Evolutionary conservation across 352 stramenopile genomes (phyloP), one percentile per base, ranked within the genome.

Genomic region (Elongisporangium undulatum): DNA sequence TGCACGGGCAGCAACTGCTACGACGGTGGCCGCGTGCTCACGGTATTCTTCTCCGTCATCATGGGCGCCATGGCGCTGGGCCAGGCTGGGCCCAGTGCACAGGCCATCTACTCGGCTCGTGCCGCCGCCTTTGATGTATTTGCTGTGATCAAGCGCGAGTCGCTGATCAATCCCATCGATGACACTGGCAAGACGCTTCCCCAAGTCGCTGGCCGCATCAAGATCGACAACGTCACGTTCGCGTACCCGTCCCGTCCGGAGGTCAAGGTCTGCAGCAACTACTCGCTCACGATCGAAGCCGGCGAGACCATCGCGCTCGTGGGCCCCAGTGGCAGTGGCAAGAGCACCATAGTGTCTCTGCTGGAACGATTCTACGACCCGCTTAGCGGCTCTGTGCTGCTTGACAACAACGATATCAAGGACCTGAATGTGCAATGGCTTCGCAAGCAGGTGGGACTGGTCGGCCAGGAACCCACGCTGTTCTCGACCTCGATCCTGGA

Each of bases 291-390:
- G 10, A 78, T 96, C 29, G 73, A 78, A 51, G 66, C 70, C 23
- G 85, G 85, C 38, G 71, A 91, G 59, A 92, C 80, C 16, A 69
- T 94, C 39, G 82, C 76, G 8, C 68, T 90, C 45, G 79, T 86
- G 34, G 93, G 69, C 16, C 69, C 69, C 7, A 77, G 69, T 55
- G 69, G 66, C 10, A 77, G 69, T 78, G 50, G 94, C 56, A 98
- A 98, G 64, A 97, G 90, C 20, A 98, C 94, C 19, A 85, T 98
- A 53, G 84, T 87, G 20, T 85, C 90, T 20, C 75, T 98, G 1
- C 72, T 99, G 2, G 97, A 98, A 64, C 79, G 94, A 19, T 98
- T 98, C 60, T 98, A 98, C 67, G 92, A 98, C 64, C 80, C 97
- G 5, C 61, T 77, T 0, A 58, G 55, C 15, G 77, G 73, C 0